Conservation (phyloP, 345 rosid species). For the Citrus hindsii region DNA sequence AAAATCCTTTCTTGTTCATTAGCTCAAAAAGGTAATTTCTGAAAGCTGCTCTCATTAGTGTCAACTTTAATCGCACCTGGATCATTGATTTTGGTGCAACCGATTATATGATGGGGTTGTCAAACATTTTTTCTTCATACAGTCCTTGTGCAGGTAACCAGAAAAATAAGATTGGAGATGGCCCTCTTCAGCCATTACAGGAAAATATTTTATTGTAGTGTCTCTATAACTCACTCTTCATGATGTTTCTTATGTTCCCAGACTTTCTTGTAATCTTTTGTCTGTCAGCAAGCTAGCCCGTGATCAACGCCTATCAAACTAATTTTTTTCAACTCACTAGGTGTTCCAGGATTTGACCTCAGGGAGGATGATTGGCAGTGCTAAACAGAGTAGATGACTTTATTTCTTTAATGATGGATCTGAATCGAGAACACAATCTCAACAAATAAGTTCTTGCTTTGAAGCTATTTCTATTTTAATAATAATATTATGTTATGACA, state of each 20-base stretch:
- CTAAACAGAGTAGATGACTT: not conserved
- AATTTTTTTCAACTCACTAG: not conserved
- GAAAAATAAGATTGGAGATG: too few relatives aligned
- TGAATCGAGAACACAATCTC: not conserved
- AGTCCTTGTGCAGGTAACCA: too few relatives aligned
- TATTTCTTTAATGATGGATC: not conserved
- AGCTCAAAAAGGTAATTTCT: not conserved
- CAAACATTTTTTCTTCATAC: too few relatives aligned
- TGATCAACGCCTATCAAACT: not conserved
- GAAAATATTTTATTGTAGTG: too few relatives aligned
- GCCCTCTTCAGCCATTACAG: too few relatives aligned
- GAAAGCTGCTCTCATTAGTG: not conserved
- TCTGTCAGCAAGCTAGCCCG: not conserved
- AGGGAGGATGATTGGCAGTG: not conserved
- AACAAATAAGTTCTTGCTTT: not conserved
- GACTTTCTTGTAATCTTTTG: not conserved
- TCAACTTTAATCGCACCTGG: not conserved
- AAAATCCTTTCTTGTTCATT: not conserved
- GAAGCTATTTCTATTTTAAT: not conserved
- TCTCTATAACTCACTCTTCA: not conserved
- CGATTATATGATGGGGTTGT: too few relatives aligned
- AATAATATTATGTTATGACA: not conserved
- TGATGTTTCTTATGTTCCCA: not conserved
- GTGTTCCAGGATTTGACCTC: not conserved
- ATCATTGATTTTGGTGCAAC: too few relatives aligned